Evolutionary conservation across 2,329 filamentous ascomycete genomes (phyloP), one percentile per base, ranked within the genome.

Genomic region (Penicillium thymicola): DNA sequence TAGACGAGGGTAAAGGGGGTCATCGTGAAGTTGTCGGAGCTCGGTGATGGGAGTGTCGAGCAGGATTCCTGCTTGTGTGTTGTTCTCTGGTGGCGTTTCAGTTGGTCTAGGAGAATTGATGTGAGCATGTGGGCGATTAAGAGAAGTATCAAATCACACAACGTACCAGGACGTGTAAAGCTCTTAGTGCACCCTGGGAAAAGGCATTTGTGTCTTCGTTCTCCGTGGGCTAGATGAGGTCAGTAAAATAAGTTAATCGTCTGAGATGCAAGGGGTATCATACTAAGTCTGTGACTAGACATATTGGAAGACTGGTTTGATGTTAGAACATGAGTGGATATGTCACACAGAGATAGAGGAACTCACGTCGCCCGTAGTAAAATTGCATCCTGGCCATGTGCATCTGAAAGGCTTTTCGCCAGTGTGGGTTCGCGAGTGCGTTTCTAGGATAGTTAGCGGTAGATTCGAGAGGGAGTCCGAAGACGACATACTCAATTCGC

Each of bases 391-490:
- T 10, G 75, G 75, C 59, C 66, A 75, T 6, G 68, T 75, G 59
- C 75, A 77, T 54, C 72, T 76, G 55, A 77, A 77, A 6, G 75
- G 75, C 51, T 77, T 77, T 54, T 77, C 75, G 44, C 75, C 75
- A 8, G 73, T 75, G 51, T 77, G 75, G 2, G 73, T 76, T 45
- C 75, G 69, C 41, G 71, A 73, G 59, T 77, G 75, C 1, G 75
- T 76, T 74, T 77, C 74, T 76, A 40, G 16, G 6, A 8, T n/a
- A 1, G 56, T 74, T 56, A 73, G 67, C 54, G 13, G 14, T 13
- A 36, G 16, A 3, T 4, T 16, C 8, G 3, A 21, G 2, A 9
- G 18, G 5, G 38, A 49, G 14, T 8, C 25, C n/a, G 4, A 8
- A 9, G 16, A 11, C 21, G 7, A 59, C 72, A 51, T 70, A 76